Evolutionary conservation across 2,329 filamentous ascomycete species (phyloP), one percentile per base, ranked within the genome.

Genomic region (Diaporthe sp.): DNA sequence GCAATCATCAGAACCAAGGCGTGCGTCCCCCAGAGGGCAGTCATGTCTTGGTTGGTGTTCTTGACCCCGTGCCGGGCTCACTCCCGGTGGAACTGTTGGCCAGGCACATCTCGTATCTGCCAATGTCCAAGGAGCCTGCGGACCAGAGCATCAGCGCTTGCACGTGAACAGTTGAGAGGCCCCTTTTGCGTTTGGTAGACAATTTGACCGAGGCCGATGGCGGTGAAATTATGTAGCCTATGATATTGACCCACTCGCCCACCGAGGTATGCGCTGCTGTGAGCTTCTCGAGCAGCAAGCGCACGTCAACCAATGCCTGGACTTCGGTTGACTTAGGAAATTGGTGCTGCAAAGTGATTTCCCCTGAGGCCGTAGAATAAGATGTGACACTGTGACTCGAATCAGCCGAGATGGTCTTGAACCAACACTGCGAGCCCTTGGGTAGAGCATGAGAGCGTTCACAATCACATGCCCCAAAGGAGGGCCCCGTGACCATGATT

Each of bases 171-270:
- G 77, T 76, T 22, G 77, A 74, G 17, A 17, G 30, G 7, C 55
- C 61, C 30, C 30, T 35, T 60, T 74, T 75, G 68, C 45, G 64
- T 57, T 74, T 72, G 47, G 72, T 57, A 50, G 71, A 54, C 54
- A 60, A 64, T 7, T 52, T 70, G 5, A 50, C 57, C 22, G 35
- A 42, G 12, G 47, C 42, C 75, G 40, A 76, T 71, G 74, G 77
- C 60, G 78, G 69, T 57, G 81, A 81, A 54, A 86, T 88, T 71
- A 96, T 86, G 82, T 97, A 97, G 8, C 96, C 96, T 77, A 98
- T 90, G 4, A 98, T 88, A 81, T 98, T 97, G 67, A 98, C 84
- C 95, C 96, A 98, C 75, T 93, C 89, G n/a, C 96, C 96, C 35
- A 93, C 85, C 68, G 91, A 88, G 70, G 93, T 88, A 68, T 94